phyloP scores from a whole-genome alignment of 768 basidiomycete species.

The Hortiboletus campestris region DNA sequence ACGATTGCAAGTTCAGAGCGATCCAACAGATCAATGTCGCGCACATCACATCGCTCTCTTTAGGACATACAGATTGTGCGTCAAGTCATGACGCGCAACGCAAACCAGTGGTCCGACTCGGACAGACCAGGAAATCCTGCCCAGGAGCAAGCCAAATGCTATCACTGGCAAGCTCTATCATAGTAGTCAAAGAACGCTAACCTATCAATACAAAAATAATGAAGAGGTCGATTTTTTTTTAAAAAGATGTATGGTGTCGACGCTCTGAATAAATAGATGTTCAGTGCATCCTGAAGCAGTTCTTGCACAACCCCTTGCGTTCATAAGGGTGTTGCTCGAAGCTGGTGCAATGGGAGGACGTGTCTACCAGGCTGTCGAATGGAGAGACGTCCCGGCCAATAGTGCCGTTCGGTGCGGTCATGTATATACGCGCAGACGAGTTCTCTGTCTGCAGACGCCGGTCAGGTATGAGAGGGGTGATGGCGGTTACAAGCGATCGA shows the following conservation, averaged over 20 bases:
- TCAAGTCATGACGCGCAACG: too few relatives aligned
- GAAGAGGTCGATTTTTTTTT: not conserved
- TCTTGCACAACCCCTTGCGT: conserved; percentile 60
- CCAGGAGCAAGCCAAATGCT: not conserved
- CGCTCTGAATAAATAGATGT: not conserved
- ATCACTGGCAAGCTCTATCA: not conserved
- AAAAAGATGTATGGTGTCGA: not conserved
- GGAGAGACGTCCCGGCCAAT: conserved; percentile 51
- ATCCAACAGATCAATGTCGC: too few relatives aligned
- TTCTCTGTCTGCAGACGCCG: conserved; percentile 27
- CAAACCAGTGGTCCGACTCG: not conserved
- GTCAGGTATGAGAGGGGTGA: conserved; percentile 49
- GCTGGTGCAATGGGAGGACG: conserved; percentile 43
- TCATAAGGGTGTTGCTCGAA: conserved; percentile 72
- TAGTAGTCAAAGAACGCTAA: not conserved
- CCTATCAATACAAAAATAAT: conserved; percentile 8
- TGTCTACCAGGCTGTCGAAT: conserved; percentile 62
- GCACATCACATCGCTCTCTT: too few relatives aligned
- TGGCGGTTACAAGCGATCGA: conserved; percentile 34
- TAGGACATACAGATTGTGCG: too few relatives aligned
- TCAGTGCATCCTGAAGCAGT: conserved; percentile 57
- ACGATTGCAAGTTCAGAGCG: too few relatives aligned
- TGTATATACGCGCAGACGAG: conserved; percentile 21
- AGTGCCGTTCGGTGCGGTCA: conserved; percentile 30
- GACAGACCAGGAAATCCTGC: not conserved